Percentiles rank a stretch among this genome's conserved stretches.
Conservation (phyloP, 2,329 filamentous ascomycete genomes). For the Penicillium sp. region DNA sequence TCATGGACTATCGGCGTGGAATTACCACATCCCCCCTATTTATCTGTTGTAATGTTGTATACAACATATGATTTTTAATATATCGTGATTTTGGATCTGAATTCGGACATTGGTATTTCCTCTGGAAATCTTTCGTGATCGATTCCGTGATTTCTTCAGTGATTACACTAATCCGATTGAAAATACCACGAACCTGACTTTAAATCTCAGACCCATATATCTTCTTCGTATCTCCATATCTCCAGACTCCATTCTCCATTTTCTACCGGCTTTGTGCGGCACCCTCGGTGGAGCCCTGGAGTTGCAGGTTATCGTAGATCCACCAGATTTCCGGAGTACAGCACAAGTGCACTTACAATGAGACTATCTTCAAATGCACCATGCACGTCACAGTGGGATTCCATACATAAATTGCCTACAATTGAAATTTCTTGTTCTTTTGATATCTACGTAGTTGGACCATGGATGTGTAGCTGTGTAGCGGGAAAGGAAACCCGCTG, state of each 20-base stretch:
- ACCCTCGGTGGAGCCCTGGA: conserved; percentile 17
- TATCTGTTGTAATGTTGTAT: too few relatives aligned
- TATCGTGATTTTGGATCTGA: conserved; percentile 8
- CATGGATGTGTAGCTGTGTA: conserved; percentile 3
- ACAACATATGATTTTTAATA: background rate
- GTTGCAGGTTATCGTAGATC: conserved; percentile 9
- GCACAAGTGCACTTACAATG: conserved; percentile 11
- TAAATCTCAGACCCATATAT: background rate
- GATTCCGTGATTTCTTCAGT: background rate
- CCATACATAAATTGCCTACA: conserved; percentile 1
- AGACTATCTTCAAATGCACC: conserved; percentile 13
- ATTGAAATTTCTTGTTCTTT: background rate
- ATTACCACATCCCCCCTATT: conserved; percentile 9
- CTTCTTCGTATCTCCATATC: background rate
- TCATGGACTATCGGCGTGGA: conserved; percentile 21
- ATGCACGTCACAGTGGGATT: conserved; percentile 26
- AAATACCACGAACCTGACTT: background rate
- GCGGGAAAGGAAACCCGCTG: background rate
- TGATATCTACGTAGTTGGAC: background rate
- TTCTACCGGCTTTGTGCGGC: conserved; percentile 20
- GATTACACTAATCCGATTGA: background rate
- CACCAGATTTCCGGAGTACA: conserved; percentile 21
- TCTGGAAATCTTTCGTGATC: background rate
- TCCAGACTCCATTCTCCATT: conserved; percentile 7
- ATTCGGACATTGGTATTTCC: background rate